Base-by-base conservation (phyloP, 768 basidiomycete genomes). In the Chalciporus piperatus region DNA sequence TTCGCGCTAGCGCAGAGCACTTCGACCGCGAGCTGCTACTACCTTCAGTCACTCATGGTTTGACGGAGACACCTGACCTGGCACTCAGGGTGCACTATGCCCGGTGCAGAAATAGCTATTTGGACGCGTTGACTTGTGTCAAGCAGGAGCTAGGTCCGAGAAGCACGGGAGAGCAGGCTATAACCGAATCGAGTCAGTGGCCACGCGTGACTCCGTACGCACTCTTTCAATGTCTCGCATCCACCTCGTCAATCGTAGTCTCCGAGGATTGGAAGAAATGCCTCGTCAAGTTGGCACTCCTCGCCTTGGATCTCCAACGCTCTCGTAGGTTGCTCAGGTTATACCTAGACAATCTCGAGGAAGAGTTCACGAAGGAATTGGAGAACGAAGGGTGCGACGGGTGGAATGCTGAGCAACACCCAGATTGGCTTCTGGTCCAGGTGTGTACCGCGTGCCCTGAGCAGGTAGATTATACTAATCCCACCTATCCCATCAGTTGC, bases 131-230 rank as follows among this genome's bases (percentile, higher is more conserved):
- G 17, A 11, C 14, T 6, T 11, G 28, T 16, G 20, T 60, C 38
- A 16, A 14, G n/a, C 13, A 48, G 1, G 14, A n/a, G 33, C 53
- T 57, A 52, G 60, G 9, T 57, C 58, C 62, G 7, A 28, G 12
- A 23, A 56, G 46, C 35, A 13, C 16, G 8, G 16, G 41, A 6
- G 65, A 66, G 45, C 38, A 27, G 4, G 55, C 59, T 2, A 4
- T 59, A 4, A 14, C 22, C 16, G 12, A 37, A 12, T 47, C 62
- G 8, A 59, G 62, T n/a, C 55, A 67, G 44, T 73, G 72, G 72
- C 74, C 74, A 5, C 61, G 65, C 17, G 45, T 70, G 14, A 67
- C 68, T 9, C 40, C 55, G 6, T 62, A 57, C 42, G 54, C 59
- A 16, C 56, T 75, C 14, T 57, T 75, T 17, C 37, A 48, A 25